Evolutionary conservation across 2,329 filamentous ascomycete species (phyloP).

Genomic region (Macrophomina phaseolina): DNA sequence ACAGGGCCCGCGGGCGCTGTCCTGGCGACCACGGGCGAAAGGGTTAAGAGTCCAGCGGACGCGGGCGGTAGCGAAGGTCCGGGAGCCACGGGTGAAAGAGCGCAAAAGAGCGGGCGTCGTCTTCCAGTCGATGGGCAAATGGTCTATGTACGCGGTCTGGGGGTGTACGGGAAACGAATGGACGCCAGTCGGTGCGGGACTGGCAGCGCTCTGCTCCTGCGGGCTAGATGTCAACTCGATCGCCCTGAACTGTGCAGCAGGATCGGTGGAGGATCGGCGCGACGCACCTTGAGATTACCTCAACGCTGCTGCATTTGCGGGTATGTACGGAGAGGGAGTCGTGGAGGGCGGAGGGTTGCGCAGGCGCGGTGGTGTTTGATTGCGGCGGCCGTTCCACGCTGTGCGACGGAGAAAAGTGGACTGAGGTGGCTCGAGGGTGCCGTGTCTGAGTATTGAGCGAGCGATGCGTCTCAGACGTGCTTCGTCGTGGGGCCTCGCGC

Average conservation of each 20-base stretch:
- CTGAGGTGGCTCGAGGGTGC: slow-evolving; percentile 27
- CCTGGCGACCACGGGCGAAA: slow-evolving; percentile 21
- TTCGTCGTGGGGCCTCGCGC: slow-evolving; percentile 26
- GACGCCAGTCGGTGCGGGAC: slow-evolving; percentile 44
- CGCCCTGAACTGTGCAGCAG: slow-evolving; percentile 26
- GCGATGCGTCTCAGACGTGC: slow-evolving; percentile 27
- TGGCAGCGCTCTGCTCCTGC: slow-evolving; percentile 35
- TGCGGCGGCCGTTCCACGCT: slow-evolving; percentile 26
- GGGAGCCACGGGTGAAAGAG: slow-evolving; percentile 12
- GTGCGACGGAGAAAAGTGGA: slow-evolving; percentile 29
- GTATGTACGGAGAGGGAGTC: slow-evolving; percentile 22
- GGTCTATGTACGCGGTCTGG: slow-evolving; percentile 29
- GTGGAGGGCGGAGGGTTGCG: slow-evolving; percentile 21
- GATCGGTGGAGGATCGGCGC: slow-evolving; percentile 27
- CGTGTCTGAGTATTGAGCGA: slow-evolving; percentile 23
- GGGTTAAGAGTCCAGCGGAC: slow-evolving; percentile 8
- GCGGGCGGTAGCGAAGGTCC: slow-evolving; percentile 21
- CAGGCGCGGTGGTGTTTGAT: slow-evolving; percentile 28
- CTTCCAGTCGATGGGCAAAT: slow-evolving; percentile 43
- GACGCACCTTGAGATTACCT: slow-evolving; percentile 39
- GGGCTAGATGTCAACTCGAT: slow-evolving; percentile 16
- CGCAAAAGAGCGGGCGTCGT: slow-evolving; percentile 43
- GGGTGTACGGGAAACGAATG: slow-evolving; percentile 42
- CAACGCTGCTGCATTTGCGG: slow-evolving; percentile 42
- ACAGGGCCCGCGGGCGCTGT: slow-evolving; percentile 18